phyloP scores from a whole-genome alignment of 345 rosid species.

The Salix viminalis region DNA sequence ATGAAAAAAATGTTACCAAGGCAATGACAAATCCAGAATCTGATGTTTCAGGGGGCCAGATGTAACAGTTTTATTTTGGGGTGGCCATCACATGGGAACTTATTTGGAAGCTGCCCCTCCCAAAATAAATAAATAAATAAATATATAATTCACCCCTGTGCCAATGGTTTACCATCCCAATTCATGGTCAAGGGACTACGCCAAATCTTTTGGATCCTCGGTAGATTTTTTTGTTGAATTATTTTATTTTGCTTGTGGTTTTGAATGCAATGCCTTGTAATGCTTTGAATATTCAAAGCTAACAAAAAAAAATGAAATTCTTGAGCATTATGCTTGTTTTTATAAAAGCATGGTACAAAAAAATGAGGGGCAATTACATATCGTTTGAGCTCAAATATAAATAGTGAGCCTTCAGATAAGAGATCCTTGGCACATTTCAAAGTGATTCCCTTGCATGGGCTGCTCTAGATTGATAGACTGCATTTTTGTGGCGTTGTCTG shows the following conservation, averaged over 20 bases:
- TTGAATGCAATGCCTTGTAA: neutral
- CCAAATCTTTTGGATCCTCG: neutral
- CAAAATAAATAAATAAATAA: no score
- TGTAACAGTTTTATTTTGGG: neutral
- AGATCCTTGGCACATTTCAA: neutral
- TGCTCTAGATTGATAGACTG: neutral
- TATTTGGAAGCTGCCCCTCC: neutral
- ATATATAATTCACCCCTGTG: neutral
- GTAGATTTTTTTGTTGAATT: neutral
- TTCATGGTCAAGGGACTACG: neutral
- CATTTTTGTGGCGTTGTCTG: neutral
- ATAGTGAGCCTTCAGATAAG: neutral
- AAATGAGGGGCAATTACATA: neutral
- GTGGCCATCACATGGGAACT: neutral
- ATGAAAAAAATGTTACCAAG: neutral
- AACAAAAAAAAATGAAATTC: no score
- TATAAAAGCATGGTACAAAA: no score
- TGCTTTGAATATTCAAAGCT: neutral
- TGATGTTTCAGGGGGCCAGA: neutral
- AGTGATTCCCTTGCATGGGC: neutral
- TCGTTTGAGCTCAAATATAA: neutral
- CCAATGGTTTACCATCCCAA: neutral
- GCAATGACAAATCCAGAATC: neutral
- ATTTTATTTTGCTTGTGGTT: neutral
- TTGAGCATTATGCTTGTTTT: no score